phyloP scores from a whole-genome alignment of 1,284 basidiomycete genomes.

The Ceratobasidium sp. region DNA sequence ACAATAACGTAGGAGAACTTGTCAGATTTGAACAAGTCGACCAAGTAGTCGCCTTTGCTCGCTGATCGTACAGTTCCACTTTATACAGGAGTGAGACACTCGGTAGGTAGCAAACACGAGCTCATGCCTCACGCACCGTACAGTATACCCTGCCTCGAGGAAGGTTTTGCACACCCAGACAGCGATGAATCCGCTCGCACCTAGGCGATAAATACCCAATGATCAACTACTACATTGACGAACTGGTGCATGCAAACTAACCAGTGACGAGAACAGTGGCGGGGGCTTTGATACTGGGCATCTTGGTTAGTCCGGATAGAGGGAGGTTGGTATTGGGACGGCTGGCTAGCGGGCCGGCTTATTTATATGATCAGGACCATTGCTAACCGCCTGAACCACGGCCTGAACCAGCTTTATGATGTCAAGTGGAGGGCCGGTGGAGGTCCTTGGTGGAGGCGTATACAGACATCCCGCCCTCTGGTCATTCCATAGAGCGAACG shows the following conservation, averaged over 20 bases:
- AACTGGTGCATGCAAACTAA: not conserved
- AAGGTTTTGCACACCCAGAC: slow-evolving; percentile 49
- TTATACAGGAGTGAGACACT: not conserved
- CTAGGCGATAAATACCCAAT: slow-evolving; percentile 2
- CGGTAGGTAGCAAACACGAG: not conserved
- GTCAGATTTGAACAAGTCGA: slow-evolving; percentile 48
- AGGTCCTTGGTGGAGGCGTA: not conserved
- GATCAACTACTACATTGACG: not conserved
- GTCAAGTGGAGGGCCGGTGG: slow-evolving; percentile 3
- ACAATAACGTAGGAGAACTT: slow-evolving; percentile 50
- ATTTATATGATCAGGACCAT: slow-evolving; percentile 1
- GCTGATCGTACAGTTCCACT: slow-evolving; percentile 49
- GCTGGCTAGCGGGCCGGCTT: not conserved
- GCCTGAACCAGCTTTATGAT: not conserved
- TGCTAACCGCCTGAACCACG: not conserved
- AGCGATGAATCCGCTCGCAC: slow-evolving; percentile 51
- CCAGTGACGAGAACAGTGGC: slow-evolving; percentile 51
- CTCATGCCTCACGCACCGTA: slow-evolving; percentile 14
- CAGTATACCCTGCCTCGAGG: slow-evolving; percentile 49
- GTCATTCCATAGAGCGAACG: no score
- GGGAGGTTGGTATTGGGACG: not conserved
- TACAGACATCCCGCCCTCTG: no score
- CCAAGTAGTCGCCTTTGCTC: slow-evolving; percentile 50
- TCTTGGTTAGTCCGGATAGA: slow-evolving; percentile 10
- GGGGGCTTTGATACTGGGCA: slow-evolving; percentile 49